Percentiles rank a stretch among this genome's conserved stretches.
phyloP scores from a whole-genome alignment of 2,329 filamentous ascomycete species.

The Penicillium sp. region DNA sequence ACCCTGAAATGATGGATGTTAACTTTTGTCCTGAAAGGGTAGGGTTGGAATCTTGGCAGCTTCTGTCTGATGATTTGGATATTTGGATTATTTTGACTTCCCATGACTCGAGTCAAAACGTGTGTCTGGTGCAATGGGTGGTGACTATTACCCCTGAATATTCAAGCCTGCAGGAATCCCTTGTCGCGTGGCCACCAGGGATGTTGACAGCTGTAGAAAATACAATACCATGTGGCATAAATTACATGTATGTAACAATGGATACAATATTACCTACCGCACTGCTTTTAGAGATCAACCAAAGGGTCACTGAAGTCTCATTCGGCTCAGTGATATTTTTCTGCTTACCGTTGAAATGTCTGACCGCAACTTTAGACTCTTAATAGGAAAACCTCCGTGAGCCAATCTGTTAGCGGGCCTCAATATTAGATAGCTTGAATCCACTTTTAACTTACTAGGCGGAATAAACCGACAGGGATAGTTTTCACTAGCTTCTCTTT shows the following conservation, averaged over 20 bases:
- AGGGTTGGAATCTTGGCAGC: not conserved
- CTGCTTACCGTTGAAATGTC: constrained; percentile 12
- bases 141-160: constrained; percentile 7
- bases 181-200: constrained; percentile 34
- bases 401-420: constrained; percentile 15
- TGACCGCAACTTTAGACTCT: constrained; percentile 23
- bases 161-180: constrained; percentile 19
- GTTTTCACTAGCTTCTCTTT: not conserved
- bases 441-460: constrained; percentile 12
- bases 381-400: constrained; percentile 15
- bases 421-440: constrained; percentile 14
- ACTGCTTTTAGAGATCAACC: not conserved
- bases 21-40: not conserved
- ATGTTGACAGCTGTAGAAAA: constrained; percentile 15
- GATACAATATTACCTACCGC: not conserved
- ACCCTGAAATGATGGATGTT: not conserved
- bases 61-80: not conserved
- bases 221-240: constrained; percentile 7
- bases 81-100: not conserved
- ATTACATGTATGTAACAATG: not conserved
- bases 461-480: constrained; percentile 16
- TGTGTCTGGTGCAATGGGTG: not conserved
- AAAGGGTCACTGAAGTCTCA: constrained; percentile 9
- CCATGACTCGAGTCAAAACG: constrained; percentile 1
- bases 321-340: not conserved